A percentile compares a stretch with the other conserved stretches of the same genome.
Evolutionary conservation across 2,329 filamentous ascomycete species (phyloP).

Genomic region (Colletotrichum destructivum): DNA sequence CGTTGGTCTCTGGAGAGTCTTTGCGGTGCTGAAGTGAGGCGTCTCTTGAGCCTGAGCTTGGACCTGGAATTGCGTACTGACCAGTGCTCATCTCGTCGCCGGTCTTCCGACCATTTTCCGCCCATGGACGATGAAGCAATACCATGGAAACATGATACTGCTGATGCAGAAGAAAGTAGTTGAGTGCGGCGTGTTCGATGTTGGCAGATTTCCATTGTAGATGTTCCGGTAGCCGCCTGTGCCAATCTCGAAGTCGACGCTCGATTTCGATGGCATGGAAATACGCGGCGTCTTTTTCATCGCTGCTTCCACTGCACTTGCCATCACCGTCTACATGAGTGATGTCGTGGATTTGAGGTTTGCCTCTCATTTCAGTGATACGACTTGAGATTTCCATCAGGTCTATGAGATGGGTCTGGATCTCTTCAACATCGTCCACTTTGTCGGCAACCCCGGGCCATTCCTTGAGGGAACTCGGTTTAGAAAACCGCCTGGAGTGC

Average conservation of each 20-base stretch:
- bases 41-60: conserved; percentile 41
- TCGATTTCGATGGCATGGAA: conserved; percentile 66
- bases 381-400: conserved; percentile 70
- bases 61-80: conserved; percentile 52
- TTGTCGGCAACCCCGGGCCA: conserved; percentile 48
- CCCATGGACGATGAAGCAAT: conserved; percentile 67
- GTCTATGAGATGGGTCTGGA: conserved; percentile 67
- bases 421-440: conserved; percentile 50
- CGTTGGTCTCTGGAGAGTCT: conserved; percentile 48
- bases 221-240: conserved; percentile 64
- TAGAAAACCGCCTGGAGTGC: conserved; percentile 61
- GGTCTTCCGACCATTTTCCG: conserved; percentile 61
- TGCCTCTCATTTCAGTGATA: conserved; percentile 62
- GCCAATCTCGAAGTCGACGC: conserved; percentile 69
- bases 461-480: conserved; percentile 55
- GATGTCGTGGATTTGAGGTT: conserved; percentile 53
- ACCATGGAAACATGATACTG: conserved; percentile 70
- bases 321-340: conserved; percentile 47
- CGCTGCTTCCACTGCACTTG: conserved; percentile 50
- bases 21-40: conserved; percentile 41
- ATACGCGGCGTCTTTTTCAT: conserved; percentile 62
- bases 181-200: conserved; percentile 64
- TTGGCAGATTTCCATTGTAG: conserved; percentile 65
- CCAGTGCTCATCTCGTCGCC: conserved; percentile 50
- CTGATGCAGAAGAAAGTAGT: conserved; percentile 69